phyloP scores from a whole-genome alignment of 2,329 filamentous ascomycete species.

The Hymenoscyphus linearis region DNA sequence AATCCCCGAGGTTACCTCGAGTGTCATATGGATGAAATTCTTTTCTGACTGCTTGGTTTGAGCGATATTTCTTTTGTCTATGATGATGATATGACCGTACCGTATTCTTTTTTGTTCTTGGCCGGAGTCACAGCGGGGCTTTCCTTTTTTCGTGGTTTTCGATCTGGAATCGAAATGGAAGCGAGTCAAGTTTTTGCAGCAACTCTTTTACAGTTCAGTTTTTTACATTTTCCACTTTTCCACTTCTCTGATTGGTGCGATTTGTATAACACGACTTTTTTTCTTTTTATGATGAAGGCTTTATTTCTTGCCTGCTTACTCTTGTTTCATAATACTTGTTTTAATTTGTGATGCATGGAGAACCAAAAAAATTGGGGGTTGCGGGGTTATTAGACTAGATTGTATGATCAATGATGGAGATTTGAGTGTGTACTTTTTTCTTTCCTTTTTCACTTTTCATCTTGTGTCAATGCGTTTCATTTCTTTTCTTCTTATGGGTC shows the following conservation, averaged over 20 bases:
- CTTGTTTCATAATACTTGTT: neutral
- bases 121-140: neutral
- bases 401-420: neutral
- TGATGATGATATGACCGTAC: neutral
- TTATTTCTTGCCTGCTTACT: neutral
- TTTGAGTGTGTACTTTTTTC: neutral
- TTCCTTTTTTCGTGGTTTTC: neutral
- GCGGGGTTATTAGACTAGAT: neutral
- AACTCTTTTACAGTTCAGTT: too few species aligned
- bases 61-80: neutral
- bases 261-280: neutral
- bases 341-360: neutral
- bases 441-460: neutral
- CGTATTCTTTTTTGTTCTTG: neutral
- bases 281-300: neutral
- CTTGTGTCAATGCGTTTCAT: neutral
- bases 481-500: neutral
- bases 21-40: neutral
- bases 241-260: neutral
- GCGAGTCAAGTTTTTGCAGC: neutral
- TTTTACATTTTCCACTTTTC: neutral
- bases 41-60: neutral
- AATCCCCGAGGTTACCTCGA: neutral
- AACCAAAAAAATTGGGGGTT: neutral
- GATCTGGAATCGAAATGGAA: neutral